Conservation (phyloP, 163 green algal species). For the Scenedesmus sp. region DNA sequence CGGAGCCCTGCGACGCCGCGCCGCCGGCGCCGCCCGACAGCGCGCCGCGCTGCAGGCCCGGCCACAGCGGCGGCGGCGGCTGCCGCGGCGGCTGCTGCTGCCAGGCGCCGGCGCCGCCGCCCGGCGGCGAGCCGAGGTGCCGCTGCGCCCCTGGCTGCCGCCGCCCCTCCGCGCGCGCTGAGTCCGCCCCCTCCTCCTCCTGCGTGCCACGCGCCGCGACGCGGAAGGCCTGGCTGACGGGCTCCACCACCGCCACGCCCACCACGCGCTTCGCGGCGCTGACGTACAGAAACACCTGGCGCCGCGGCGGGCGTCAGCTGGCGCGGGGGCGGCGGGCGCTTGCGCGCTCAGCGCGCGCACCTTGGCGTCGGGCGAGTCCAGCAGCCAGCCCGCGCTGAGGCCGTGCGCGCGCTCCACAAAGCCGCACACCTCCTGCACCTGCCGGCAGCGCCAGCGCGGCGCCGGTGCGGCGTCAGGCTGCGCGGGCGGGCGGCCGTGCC, state of each 20-base stretch:
- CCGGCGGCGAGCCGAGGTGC: background rate
- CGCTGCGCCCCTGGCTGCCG: slow-evolving; percentile 13
- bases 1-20: background rate
- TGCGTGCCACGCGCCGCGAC: background rate
- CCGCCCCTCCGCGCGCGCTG: background rate
- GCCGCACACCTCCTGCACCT: slow-evolving; percentile 59
- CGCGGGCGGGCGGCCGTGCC: too few species aligned
- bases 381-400: slow-evolving; percentile 60
- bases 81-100: background rate
- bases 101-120: background rate
- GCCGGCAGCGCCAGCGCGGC: slow-evolving; percentile 10
- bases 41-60: slow-evolving; percentile 19
- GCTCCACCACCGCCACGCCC: slow-evolving; percentile 54
- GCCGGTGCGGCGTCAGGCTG: too few species aligned
- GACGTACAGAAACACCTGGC: slow-evolving; percentile 57
- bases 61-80: slow-evolving; percentile 19
- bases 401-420: slow-evolving; percentile 65
- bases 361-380: slow-evolving; percentile 32
- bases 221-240: slow-evolving; percentile 46
- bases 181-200: background rate
- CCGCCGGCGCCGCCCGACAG: background rate
- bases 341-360: background rate
- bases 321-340: background rate
- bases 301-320: background rate
- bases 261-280: slow-evolving; percentile 43